phyloP scores from a whole-genome alignment of 768 basidiomycete species.

The Boletus sp. region DNA sequence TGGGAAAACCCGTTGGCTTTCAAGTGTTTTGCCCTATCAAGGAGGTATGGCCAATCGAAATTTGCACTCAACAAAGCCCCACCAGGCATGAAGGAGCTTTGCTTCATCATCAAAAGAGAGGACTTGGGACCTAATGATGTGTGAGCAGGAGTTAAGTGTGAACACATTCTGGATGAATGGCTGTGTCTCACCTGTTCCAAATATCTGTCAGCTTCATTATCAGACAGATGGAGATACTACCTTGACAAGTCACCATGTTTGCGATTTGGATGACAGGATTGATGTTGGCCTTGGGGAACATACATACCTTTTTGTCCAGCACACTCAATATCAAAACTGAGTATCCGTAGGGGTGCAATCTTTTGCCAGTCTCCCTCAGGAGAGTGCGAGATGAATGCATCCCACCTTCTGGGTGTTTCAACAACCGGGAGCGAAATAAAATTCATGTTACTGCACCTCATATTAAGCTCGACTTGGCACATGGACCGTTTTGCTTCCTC shows the following conservation, averaged over 20 bases:
- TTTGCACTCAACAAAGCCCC: conserved; percentile 80
- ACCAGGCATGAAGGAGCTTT: conserved; percentile 79
- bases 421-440: background rate
- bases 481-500: conserved; percentile 62
- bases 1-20: conserved; percentile 67
- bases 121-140: conserved; percentile 98
- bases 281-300: conserved; percentile 82
- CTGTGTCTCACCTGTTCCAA: conserved; percentile 71
- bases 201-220: conserved; percentile 2
- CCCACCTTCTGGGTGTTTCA: conserved; percentile 52
- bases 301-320: conserved; percentile 96
- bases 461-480: conserved; percentile 86
- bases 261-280: conserved; percentile 99
- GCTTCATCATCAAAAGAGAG: conserved; percentile 75
- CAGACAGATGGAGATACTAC: conserved; percentile 38
- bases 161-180: conserved; percentile 98
- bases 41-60: conserved; percentile 96
- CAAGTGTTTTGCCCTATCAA: conserved; percentile 87
- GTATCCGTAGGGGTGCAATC: conserved; percentile 87
- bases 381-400: conserved; percentile 83
- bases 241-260: conserved; percentile 98
- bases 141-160: conserved; percentile 88
- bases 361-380: conserved; percentile 92
- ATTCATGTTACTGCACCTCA: conserved; percentile 50
- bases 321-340: conserved; percentile 99